Base-by-base conservation (phyloP, 2,329 filamentous ascomycete species). In the Monosporascus sp. region DNA sequence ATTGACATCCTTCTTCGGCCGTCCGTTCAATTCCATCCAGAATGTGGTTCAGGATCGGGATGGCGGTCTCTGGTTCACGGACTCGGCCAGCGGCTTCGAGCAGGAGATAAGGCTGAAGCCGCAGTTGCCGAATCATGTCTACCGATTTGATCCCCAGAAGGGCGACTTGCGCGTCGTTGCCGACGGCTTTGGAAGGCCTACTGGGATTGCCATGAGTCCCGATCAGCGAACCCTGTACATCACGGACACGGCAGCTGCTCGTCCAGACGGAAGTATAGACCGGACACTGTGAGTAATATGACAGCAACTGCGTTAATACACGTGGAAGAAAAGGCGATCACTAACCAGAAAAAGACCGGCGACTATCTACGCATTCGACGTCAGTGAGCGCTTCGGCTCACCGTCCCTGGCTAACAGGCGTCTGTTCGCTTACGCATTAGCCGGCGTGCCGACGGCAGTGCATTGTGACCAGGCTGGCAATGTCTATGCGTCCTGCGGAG, bases 51-150 rank as follows among this genome's bases (percentile, higher is more conserved):
- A 70, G 11, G 67, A 71, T 2, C 39, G 31, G 2, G 72, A 77
- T 54, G 72, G 72, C 1, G 62, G 65, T 0, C 59, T 80, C 11
- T 80, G 77, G 77, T 80, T 80, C 57, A 78, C 76, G 0, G 77
- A 80, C 59, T 70, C 74, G 0, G 65, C 64, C 25, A 70, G 72
- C 50, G 77, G 76, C 4, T 70, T 73, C 50, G 72, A 77, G 54
- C 67, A 70, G 54, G 73, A 73, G 17, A 75, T 79, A 44, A 70
- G 77, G 38, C 70, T 67, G 2, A 55, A 58, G 43, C 77, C 77
- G 3, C 67, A 70, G 56, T 54, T 81, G 24, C 77, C 77, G 5
- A 71, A 69, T 54, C 74, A 76, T 37, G 72, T 80, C 3, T 81
- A 80, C 60, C 69, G 76, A 38, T 77, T 72, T 54, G 67, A 74